Conservation (phyloP, 345 rosid genomes). For the Eucalyptus pauciflora region DNA sequence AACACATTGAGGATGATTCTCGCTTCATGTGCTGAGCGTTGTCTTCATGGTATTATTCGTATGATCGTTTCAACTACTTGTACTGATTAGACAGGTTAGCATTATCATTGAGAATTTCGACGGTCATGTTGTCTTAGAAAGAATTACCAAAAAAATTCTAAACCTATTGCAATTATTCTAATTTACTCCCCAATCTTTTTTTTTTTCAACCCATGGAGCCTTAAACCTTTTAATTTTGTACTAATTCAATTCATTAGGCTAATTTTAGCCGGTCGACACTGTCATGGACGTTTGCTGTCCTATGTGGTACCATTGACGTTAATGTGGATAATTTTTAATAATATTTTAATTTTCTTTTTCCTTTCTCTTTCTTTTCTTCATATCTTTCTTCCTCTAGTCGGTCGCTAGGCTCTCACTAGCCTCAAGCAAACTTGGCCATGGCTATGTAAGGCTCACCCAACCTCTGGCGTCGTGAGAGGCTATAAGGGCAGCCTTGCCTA, state of each 20-base stretch:
- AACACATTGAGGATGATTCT: not conserved
- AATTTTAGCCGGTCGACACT: accelerated
- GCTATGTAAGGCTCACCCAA: too few species aligned
- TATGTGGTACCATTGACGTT: accelerated
- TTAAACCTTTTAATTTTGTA: too few species aligned
- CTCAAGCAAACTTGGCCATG: too few species aligned
- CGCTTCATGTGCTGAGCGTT: not conserved
- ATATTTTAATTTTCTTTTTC: too few species aligned
- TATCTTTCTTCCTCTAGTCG: accelerated
- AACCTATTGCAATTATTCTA: too few species aligned
- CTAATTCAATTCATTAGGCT: too few species aligned
- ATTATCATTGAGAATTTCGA: not conserved
- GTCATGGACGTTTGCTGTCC: accelerated
- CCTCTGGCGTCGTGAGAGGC: too few species aligned
- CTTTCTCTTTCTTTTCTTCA: too few species aligned
- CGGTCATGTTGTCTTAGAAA: not conserved
- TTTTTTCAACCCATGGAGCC: too few species aligned
- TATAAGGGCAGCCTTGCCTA: accelerated
- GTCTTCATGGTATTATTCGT: not conserved
- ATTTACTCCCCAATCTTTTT: too few species aligned
- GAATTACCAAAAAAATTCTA: accelerated
- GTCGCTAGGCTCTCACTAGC: accelerated
- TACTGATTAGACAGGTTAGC: not conserved
- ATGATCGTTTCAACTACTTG: not conserved
- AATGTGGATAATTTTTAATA: too few species aligned